phyloP scores from a whole-genome alignment of 139 green algal genomes.

The Medakamo hakoo region DNA sequence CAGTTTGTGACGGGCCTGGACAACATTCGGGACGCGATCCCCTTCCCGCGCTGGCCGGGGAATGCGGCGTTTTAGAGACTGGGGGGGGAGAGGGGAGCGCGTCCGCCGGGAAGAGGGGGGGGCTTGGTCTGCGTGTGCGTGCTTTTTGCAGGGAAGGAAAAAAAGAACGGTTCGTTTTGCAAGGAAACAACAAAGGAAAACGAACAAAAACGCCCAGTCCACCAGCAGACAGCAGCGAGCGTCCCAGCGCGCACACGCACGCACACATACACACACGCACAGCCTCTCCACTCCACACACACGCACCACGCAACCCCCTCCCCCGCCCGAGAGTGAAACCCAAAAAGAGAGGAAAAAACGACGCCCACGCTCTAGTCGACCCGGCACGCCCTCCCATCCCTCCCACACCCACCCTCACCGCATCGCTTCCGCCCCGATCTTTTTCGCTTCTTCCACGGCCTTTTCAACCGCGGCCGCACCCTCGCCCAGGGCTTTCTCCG shows the following conservation, averaged over 20 bases:
- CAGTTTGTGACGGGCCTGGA: conserved; percentile 96
- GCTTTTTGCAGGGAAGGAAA: too few species aligned
- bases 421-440: neutral
- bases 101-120: too few species aligned
- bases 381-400: neutral
- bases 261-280: too few species aligned
- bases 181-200: too few species aligned
- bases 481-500: neutral
- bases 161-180: too few species aligned
- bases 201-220: too few species aligned
- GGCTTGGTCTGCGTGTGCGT: too few species aligned
- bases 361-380: neutral
- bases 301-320: too few species aligned
- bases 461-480: neutral
- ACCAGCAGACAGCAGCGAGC: too few species aligned
- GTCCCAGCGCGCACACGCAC: too few species aligned
- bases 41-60: conserved; percentile 92
- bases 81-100: too few species aligned
- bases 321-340: neutral
- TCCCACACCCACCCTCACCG: neutral
- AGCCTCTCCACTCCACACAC: too few species aligned
- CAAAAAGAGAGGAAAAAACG: neutral
- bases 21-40: conserved; percentile 98
- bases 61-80: conserved; percentile 52
- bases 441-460: neutral